A percentile compares a stretch with the other conserved stretches of the same genome.
These are phyloP conservation scores for Gossypium stocksii DNA, from an alignment of 345 rosid species.

Conservation along the genomic window DNA sequence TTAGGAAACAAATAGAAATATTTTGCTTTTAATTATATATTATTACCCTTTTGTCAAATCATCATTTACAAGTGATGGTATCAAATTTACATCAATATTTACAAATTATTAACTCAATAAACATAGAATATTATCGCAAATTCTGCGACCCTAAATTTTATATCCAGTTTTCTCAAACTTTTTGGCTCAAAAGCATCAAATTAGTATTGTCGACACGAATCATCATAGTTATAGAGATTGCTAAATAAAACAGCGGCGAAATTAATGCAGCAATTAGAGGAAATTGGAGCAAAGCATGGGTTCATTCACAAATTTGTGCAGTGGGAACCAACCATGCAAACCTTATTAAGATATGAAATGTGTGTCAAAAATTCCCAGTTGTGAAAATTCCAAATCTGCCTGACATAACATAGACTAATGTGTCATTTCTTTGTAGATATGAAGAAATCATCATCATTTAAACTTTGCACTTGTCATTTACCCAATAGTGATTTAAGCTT, in stretches of 20 bases:
- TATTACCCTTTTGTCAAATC: too few species aligned
- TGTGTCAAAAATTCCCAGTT: conserved; percentile 1
- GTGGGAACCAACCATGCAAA: neutral
- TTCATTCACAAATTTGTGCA: neutral
- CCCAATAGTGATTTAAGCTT: neutral
- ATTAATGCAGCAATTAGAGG: neutral
- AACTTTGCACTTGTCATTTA: too few species aligned
- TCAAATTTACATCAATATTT: too few species aligned
- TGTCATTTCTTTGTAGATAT: neutral
- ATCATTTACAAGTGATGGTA: too few species aligned
- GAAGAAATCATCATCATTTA: neutral
- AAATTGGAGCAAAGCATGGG: neutral
- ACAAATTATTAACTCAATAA: too few species aligned
- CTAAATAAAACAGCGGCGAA: conserved; percentile 2
- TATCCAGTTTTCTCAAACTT: neutral
- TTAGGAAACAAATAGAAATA: too few species aligned
- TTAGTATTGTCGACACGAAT: neutral
- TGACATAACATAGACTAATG: neutral
- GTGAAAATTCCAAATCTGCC: neutral
- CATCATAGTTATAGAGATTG: neutral
- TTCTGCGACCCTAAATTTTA: too few species aligned
- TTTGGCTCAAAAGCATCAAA: neutral
- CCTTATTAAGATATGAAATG: neutral
- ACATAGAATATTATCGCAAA: too few species aligned
- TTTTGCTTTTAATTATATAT: too few species aligned